Conservation (phyloP, 176 grass and related monocot species). For the Melocanna baccifera region DNA sequence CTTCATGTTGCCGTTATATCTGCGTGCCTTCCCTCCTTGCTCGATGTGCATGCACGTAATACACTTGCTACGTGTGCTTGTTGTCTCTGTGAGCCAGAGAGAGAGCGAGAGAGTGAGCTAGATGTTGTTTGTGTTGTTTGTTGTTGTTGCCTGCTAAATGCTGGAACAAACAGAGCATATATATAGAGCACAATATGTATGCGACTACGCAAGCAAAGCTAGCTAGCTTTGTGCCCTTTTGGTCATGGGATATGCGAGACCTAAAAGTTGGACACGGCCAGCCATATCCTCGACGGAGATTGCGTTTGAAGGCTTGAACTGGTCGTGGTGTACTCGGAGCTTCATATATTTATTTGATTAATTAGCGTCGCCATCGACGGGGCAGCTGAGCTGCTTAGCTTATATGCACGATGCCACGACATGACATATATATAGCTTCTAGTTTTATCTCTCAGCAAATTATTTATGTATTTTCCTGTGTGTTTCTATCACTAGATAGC, state of each 20-base stretch:
- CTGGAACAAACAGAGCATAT: background rate
- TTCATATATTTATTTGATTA: background rate
- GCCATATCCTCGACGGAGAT: background rate
- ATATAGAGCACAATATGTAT: background rate
- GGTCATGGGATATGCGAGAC: background rate
- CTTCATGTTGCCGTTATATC: slow-evolving; percentile 26
- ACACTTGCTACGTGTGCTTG: background rate
- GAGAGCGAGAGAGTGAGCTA: background rate
- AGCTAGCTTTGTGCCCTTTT: background rate
- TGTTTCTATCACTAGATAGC: background rate
- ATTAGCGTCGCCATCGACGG: background rate
- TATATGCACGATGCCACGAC: background rate
- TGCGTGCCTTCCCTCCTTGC: background rate
- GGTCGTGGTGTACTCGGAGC: background rate
- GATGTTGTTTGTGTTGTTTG: background rate
- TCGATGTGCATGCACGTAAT: slow-evolving; percentile 1
- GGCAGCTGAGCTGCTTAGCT: background rate
- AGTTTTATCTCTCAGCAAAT: background rate
- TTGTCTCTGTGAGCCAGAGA: background rate
- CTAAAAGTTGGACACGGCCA: background rate
- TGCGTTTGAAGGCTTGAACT: background rate
- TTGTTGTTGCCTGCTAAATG: background rate
- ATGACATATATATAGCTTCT: background rate
- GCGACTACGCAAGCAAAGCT: background rate
- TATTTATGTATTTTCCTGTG: background rate